Conservation (phyloP, 257 asterid genomes). For the Nicotiana benthamiana region DNA sequence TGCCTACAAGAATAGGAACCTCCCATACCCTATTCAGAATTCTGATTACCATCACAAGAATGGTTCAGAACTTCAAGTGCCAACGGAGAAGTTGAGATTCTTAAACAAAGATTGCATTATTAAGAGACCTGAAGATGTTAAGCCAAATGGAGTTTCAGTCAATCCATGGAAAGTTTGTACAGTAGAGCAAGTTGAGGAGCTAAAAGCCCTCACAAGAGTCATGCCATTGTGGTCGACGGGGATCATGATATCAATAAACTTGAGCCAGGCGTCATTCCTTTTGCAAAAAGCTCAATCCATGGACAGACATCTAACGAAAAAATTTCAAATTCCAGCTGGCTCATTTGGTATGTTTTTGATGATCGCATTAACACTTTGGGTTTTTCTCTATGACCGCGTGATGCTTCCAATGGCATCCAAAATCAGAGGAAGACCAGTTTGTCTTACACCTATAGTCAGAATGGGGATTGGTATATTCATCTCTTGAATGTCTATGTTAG, state of each 20-base stretch:
- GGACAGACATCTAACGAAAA: background rate
- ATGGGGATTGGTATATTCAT: slow-evolving; percentile 52
- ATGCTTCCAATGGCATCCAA: slow-evolving; percentile 43
- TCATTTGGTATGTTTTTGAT: slow-evolving; percentile 3
- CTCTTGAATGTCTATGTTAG: slow-evolving; percentile 6
- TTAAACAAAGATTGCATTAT: slow-evolving; percentile 19
- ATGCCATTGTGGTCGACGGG: slow-evolving; percentile 6
- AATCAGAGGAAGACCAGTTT: slow-evolving; percentile 30
- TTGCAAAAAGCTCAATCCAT: background rate
- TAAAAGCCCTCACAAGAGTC: slow-evolving; percentile 18
- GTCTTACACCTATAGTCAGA: slow-evolving; percentile 29
- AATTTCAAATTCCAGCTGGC: background rate
- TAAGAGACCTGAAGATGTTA: slow-evolving; percentile 6
- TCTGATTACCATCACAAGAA: slow-evolving; percentile 27
- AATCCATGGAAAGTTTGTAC: slow-evolving; percentile 22
- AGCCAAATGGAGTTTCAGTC: slow-evolving; percentile 14
- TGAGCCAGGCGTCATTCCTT: background rate
- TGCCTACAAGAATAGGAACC: slow-evolving; percentile 24
- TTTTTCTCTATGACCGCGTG: slow-evolving; percentile 38
- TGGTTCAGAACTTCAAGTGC: slow-evolving; percentile 28
- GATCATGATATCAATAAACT: background rate
- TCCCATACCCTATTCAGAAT: slow-evolving; percentile 13
- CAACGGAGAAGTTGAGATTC: slow-evolving; percentile 35
- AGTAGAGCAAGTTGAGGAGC: slow-evolving; percentile 26
- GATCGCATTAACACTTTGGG: slow-evolving; percentile 32